Evolutionary conservation across 371 early-diverging fungal genomes (phyloP), one percentile per base, ranked within the genome.

Genomic region (Mortierella sp.): DNA sequence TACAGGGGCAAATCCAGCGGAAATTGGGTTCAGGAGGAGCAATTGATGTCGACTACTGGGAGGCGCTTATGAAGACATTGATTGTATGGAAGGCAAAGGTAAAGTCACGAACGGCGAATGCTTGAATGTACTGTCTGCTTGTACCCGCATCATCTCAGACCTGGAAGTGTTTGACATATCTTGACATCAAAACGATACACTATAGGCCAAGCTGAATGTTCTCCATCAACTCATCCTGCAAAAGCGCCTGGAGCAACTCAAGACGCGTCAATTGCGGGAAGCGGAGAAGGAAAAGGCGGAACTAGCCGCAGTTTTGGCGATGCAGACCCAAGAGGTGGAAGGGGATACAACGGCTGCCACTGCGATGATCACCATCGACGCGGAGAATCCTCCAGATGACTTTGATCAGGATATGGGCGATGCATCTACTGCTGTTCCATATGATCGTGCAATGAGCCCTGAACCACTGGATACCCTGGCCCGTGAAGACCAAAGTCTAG

Each of bases 11-110:
- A 53, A 91, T 96, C 39, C 82, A 88, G 54, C 65, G 63, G 2
- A 93, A 94, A 78, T 78, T 97, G n/a, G 63, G 67, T 0, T 84
- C 86, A 1, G 85, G 84, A 37, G 88, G 83, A 29, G 92, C 93
- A 3, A 87, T 96, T 17, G 97, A 97, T 76, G 92, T 94, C 1
- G 98, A 96, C 46, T 98, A 95, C 73, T 98, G 98, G 98, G 97
- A 96, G 56, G 89, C 90, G 0, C 77, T 93, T 14, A 73, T 95
- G 43, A 87, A 89, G 47, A 88, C 90, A 37, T 64, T 96, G 50
- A 84, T 87, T 5, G 93, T 96, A 0, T 92, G 91, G 83, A 94
- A 91, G 76, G 92, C 96, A 13, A 92, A 92, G 67, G 85, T 79
- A 61, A 56, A 37, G 57, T 27, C 2, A 2, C 21, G 14, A 12